Percentiles rank a stretch among this genome's conserved stretches.
Conservation (phyloP, 768 basidiomycete species). For the Cyclocybe cylindracea region DNA sequence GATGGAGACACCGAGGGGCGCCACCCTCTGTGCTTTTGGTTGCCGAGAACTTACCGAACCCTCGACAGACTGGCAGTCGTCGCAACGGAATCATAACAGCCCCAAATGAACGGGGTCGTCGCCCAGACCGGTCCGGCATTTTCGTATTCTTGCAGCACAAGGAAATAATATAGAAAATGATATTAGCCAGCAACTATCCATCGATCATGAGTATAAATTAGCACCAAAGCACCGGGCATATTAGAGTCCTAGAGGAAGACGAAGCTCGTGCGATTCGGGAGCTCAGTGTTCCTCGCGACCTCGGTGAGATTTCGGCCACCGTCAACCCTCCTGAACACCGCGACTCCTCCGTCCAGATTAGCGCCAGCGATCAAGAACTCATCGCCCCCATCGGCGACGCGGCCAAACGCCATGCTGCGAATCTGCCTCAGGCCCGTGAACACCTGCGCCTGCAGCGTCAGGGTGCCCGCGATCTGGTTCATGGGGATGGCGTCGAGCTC, state of each 20-base stretch:
- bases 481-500: neutral
- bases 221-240: no score
- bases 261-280: constrained; percentile 54
- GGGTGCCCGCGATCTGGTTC: constrained; percentile 17
- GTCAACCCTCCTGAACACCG: constrained; percentile 51
- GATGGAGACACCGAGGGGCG: neutral
- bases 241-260: constrained; percentile 33
- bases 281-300: constrained; percentile 50
- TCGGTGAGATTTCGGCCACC: constrained; percentile 51
- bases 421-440: constrained; percentile 64
- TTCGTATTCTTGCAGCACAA: no score
- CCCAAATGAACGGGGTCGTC: no score
- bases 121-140: no score
- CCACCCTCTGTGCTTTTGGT: no score
- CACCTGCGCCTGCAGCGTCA: constrained; percentile 43
- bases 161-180: no score
- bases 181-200: no score
- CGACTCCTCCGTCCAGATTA: constrained; percentile 54
- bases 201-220: no score
- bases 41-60: no score
- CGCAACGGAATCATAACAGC: no score
- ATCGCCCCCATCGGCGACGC: constrained; percentile 41
- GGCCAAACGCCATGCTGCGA: constrained; percentile 60
- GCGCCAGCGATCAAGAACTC: constrained; percentile 45
- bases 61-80: no score